Conservation (phyloP, 108 stramenopile genomes). For the Nitzschia sp. region DNA sequence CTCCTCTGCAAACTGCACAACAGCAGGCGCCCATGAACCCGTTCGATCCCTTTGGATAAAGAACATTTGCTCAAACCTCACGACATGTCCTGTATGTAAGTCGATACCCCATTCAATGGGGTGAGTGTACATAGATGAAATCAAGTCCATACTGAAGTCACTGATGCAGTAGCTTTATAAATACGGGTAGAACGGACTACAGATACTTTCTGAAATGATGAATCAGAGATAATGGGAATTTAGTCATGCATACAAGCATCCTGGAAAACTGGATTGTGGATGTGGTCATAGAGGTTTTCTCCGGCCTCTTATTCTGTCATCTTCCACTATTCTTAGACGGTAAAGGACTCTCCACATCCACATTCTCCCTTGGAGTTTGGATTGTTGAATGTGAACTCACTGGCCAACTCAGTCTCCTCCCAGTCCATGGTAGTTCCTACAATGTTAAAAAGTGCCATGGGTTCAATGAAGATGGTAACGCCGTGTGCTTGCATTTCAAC, state of each 20-base stretch:
- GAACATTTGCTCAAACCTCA: too few species aligned
- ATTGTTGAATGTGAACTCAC: slow-evolving; percentile 98
- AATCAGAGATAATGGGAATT: neutral
- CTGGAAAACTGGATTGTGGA: neutral
- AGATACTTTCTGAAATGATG: neutral
- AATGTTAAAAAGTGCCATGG: slow-evolving; percentile 96
- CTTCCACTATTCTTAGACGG: too few species aligned
- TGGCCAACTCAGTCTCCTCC: slow-evolving; percentile 92
- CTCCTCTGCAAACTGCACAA: neutral
- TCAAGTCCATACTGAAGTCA: too few species aligned
- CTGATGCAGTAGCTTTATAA: too few species aligned
- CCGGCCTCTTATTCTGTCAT: too few species aligned
- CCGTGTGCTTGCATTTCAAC: slow-evolving; percentile 69
- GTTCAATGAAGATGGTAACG: slow-evolving; percentile 93
- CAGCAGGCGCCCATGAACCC: neutral
- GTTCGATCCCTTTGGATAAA: slow-evolving; percentile 23
- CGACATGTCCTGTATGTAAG: too few species aligned
- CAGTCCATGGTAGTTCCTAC: slow-evolving; percentile 98
- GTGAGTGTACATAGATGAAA: too few species aligned
- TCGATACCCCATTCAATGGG: too few species aligned
- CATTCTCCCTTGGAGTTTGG: slow-evolving; percentile 99
- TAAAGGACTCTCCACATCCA: slow-evolving; percentile 99
- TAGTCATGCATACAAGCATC: neutral
- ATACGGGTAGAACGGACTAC: too few species aligned
- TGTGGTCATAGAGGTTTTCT: too few species aligned